Conservation (phyloP, 257 asterid genomes). For the Scutellaria galericulata region DNA sequence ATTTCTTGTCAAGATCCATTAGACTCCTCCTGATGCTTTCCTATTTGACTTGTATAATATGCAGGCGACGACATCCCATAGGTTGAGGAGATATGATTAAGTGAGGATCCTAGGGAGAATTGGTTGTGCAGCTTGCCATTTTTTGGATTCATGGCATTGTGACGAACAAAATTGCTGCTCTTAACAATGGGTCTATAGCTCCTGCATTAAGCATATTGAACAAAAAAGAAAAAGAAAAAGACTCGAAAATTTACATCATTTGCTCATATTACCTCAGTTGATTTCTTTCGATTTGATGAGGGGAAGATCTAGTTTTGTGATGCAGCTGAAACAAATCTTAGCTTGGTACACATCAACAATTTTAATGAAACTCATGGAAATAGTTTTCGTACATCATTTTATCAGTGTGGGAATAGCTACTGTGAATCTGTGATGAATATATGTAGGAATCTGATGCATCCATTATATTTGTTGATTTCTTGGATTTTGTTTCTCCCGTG, state of each 20-base stretch:
- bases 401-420: constrained; percentile 12
- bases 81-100: constrained; percentile 55
- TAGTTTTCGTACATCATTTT: constrained; percentile 6
- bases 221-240: neutral
- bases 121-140: constrained; percentile 42
- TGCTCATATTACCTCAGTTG: constrained; percentile 34
- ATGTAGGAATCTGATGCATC: constrained; percentile 2
- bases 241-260: constrained; percentile 30
- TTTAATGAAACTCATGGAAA: constrained; percentile 7
- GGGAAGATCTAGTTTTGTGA: constrained; percentile 39
- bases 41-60: constrained; percentile 31
- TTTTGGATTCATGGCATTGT: constrained; percentile 44
- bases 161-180: constrained; percentile 33
- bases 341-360: constrained; percentile 25
- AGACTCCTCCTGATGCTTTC: constrained; percentile 23
- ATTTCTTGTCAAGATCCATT: constrained; percentile 1
- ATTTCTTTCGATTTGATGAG: constrained; percentile 39
- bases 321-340: constrained; percentile 37
- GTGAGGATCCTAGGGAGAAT: constrained; percentile 40
- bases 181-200: constrained; percentile 33
- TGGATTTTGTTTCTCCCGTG: neutral
- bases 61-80: constrained; percentile 88
- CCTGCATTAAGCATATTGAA: constrained; percentile 28
- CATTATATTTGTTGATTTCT: constrained; percentile 5
- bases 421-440: constrained; percentile 7